These are phyloP conservation scores for Pseudoscleropodium purum DNA, from an alignment of 225 moss, liverwort and hornwort species.

Conservation along the genomic window DNA sequence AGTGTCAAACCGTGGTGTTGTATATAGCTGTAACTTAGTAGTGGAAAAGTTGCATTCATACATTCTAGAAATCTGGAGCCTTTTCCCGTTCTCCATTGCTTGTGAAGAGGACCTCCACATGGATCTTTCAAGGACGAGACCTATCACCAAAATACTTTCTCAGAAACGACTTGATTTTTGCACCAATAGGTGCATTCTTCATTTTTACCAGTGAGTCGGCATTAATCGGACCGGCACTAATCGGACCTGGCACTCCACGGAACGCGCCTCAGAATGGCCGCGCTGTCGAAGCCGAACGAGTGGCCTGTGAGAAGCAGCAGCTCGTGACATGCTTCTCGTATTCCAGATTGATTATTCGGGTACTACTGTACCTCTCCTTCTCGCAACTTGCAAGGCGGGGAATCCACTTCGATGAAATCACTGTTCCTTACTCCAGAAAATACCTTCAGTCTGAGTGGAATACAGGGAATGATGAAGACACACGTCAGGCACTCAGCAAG, in stretches of 20 bases:
- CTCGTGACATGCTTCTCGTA: not conserved
- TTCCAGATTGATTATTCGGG: not conserved
- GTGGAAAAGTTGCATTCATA: not conserved
- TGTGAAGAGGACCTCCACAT: not conserved
- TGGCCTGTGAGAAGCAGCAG: not conserved
- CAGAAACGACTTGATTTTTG: too few relatives aligned
- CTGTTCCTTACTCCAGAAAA: not conserved
- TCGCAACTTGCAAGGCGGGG: not conserved
- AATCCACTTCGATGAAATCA: not conserved
- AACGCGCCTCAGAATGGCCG: not conserved
- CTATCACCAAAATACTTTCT: not conserved
- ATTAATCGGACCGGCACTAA: too few relatives aligned
- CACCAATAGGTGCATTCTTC: too few relatives aligned
- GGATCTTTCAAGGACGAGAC: rapidly evolving
- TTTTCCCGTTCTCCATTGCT: not conserved
- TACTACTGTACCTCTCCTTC: too few relatives aligned
- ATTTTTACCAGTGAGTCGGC: too few relatives aligned
- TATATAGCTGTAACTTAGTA: not conserved
- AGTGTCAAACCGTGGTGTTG: too few relatives aligned
- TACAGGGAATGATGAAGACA: not conserved
- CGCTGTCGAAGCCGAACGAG: not conserved
- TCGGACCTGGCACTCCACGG: not conserved
- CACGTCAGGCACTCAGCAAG: not conserved
- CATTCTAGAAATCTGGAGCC: not conserved
- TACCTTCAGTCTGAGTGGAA: too few relatives aligned